phyloP scores from a whole-genome alignment of 2,329 filamentous ascomycete species.

The Colletotrichum musicola region DNA sequence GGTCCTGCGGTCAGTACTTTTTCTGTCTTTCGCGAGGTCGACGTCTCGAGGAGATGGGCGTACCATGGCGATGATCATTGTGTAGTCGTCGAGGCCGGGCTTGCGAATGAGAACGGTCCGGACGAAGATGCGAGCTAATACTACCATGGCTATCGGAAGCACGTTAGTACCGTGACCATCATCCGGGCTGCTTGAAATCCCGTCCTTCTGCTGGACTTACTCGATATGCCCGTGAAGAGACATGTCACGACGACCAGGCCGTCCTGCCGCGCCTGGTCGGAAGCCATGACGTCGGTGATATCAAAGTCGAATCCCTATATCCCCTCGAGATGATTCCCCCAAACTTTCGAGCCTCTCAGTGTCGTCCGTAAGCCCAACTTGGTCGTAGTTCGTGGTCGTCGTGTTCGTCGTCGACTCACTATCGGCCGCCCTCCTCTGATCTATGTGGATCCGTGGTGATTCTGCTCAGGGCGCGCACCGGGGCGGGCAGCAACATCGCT shows the following conservation, averaged over 20 bases:
- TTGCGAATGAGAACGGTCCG: conserved; percentile 39
- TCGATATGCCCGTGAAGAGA: conserved; percentile 38
- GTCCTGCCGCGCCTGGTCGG: conserved; percentile 41
- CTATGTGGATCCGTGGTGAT: conserved; percentile 3
- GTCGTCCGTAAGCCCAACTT: neutral
- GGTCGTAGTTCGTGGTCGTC: too few species aligned
- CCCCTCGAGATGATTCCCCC: neutral
- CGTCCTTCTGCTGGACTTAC: conserved; percentile 20
- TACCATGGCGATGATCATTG: conserved; percentile 40
- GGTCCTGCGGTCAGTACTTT: neutral
- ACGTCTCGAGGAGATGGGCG: neutral
- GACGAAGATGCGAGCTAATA: conserved; percentile 38
- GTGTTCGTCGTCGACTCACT: neutral
- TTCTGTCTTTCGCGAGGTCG: neutral
- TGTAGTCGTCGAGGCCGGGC: conserved; percentile 41
- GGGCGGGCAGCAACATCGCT: neutral
- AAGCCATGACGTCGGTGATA: conserved; percentile 31
- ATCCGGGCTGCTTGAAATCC: neutral
- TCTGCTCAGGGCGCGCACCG: neutral
- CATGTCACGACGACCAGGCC: conserved; percentile 38
- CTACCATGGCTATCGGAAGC: conserved; percentile 28
- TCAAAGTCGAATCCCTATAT: neutral
- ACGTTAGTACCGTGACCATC: neutral
- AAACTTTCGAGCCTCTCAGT: neutral
- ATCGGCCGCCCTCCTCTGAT: conserved; percentile 6